Evolutionary conservation across 2,329 filamentous ascomycete genomes (phyloP), one percentile per base, ranked within the genome.

Genomic region (Apiospora phragmitis): DNA sequence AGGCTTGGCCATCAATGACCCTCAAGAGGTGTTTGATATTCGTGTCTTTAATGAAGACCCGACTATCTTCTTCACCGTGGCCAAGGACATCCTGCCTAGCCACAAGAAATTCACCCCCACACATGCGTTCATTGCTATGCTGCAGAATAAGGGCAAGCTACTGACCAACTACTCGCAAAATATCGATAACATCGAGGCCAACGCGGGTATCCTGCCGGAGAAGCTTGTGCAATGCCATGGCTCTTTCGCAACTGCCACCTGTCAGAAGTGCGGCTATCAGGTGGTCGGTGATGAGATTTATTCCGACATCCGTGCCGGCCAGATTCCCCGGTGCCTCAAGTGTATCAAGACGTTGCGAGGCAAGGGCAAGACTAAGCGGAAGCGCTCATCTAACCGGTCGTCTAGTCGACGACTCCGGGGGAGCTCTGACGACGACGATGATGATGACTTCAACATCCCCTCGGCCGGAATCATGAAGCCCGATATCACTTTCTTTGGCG

Each of bases 121-220:
- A 0, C 96, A 99, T 85, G 91, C 92, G 69, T 99, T 99, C 83
- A 97, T 99, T 78, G 90, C 91, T 43, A 87, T 98, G 76, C 88
- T 99, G 45, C 93, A 99, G 81, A 88, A 95, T 75, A 93, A 94
- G 80, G 91, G 89, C 74, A 97, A 97, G 81, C 88, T 99, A 8
- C 88, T 98, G 71, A 98, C 95, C 55, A 98, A 98, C 83, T 99
- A 98, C 84, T 97, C 96, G 0, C 96, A 99, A 80, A 99, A 99
- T 81, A 98, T 99, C 78, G 96, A 99, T 85, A 98, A 98, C 76
- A 90, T 98, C 68, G 95, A 99, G 81, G 89, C 91, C 72, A 91
- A 93, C 77, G 95, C 95, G 0, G 96, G 96, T 29, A 93, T 99
- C 72, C 83, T 86, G 29, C 87, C 90, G 1, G 91, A 93, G 43